Percentiles rank a stretch among this genome's conserved stretches.
Conservation (phyloP, 306 rosid species). For the Cyamopsis tetragonoloba region DNA sequence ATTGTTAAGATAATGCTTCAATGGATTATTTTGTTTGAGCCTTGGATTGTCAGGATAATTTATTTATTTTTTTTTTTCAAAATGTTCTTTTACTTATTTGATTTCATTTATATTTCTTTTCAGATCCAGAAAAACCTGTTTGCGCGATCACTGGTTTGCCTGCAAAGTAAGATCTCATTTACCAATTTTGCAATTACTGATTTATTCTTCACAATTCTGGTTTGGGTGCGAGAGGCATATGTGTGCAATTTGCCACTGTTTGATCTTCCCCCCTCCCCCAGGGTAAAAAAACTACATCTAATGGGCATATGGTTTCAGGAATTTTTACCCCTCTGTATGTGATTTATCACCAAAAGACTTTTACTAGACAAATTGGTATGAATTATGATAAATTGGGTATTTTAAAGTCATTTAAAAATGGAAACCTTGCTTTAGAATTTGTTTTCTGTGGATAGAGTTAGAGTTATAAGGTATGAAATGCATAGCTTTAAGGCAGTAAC, state of each 20-base stretch:
- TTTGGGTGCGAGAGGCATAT: slow-evolving; percentile 8
- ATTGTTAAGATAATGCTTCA: not conserved
- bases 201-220: not conserved
- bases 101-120: slow-evolving; percentile 23
- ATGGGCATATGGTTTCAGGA: not conserved
- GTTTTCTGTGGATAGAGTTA: not conserved
- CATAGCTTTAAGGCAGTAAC: not conserved
- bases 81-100: not conserved
- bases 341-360: not conserved
- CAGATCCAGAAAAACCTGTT: slow-evolving; percentile 84
- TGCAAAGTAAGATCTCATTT: slow-evolving; percentile 71
- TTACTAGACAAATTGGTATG: not conserved
- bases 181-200: slow-evolving; percentile 17
- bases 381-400: not conserved
- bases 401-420: slow-evolving; percentile 18
- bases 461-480: not conserved
- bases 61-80: no score
- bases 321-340: not conserved
- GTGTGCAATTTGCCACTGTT: slow-evolving; percentile 6
- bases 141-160: slow-evolving; percentile 89
- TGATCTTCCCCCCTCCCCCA: slow-evolving; percentile 11
- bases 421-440: not conserved
- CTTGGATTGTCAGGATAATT: no score
- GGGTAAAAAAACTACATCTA: not conserved
- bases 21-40: no score